Percentiles rank a stretch among this genome's conserved stretches.
phyloP scores from a whole-genome alignment of 306 rosid species.

The Notholithocarpus densiflorus region DNA sequence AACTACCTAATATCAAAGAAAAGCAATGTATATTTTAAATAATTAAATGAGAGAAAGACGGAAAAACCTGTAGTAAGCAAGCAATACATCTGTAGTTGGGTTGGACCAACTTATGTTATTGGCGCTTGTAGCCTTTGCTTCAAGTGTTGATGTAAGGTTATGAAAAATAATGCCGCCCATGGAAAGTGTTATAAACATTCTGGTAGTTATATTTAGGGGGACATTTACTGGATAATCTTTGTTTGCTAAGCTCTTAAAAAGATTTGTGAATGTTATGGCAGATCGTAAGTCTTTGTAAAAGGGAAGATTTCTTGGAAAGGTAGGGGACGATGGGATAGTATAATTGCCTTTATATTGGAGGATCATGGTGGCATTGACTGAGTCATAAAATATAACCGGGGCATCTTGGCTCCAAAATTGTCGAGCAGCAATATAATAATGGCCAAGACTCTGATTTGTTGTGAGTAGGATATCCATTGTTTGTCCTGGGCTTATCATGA shows the following conservation, averaged over 20 bases:
- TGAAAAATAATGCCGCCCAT: slow-evolving; percentile 23
- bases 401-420: slow-evolving; percentile 20
- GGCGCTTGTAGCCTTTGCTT: slow-evolving; percentile 34
- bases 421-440: slow-evolving; percentile 46
- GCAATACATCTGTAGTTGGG: slow-evolving; percentile 33
- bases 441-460: slow-evolving; percentile 1
- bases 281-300: slow-evolving; percentile 23
- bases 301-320: slow-evolving; percentile 21
- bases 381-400: not conserved
- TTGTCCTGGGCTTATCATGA: too few species aligned
- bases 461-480: too few species aligned
- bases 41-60: not conserved
- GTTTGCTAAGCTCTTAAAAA: slow-evolving; percentile 30
- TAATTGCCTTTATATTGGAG: slow-evolving; percentile 32
- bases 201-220: slow-evolving; percentile 32
- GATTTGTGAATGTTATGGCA: slow-evolving; percentile 17
- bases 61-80: slow-evolving; percentile 46
- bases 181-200: slow-evolving; percentile 29
- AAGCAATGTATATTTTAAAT: not conserved
- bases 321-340: slow-evolving; percentile 5
- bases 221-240: slow-evolving; percentile 23
- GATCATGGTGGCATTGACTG: slow-evolving; percentile 36
- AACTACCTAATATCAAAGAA: too few species aligned
- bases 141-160: slow-evolving; percentile 23
- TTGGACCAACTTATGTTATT: slow-evolving; percentile 45